Percentiles rank a stretch among this genome's conserved stretches.
Evolutionary conservation across 192 early-diverging fungal species (phyloP).

Genomic region (Coemansia sp.): DNA sequence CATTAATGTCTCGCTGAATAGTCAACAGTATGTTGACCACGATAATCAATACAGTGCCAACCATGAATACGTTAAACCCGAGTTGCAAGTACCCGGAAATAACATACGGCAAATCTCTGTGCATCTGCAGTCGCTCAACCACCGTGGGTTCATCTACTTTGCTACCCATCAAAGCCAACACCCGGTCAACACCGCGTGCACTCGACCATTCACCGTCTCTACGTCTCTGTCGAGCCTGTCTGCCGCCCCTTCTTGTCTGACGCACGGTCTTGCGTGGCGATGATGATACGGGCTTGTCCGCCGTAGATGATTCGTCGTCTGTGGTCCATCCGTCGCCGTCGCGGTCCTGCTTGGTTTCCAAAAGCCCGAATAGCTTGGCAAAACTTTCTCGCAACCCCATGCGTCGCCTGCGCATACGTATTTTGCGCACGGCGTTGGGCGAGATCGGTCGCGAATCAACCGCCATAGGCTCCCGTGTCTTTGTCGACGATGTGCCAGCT

Average conservation of each 20-base stretch:
- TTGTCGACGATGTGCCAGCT: not conserved
- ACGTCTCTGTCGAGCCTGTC: not conserved
- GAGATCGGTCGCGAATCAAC: constrained; percentile 36
- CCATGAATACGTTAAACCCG: constrained; percentile 66
- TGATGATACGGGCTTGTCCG: constrained; percentile 6
- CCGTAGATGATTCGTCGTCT: constrained; percentile 15
- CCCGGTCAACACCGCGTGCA: constrained; percentile 39
- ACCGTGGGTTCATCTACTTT: constrained; percentile 34
- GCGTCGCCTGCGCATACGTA: constrained; percentile 18
- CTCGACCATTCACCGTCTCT: constrained; percentile 1
- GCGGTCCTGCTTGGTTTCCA: constrained; percentile 2
- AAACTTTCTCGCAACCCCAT: not conserved
- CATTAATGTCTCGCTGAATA: constrained; percentile 70
- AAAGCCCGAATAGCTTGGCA: constrained; percentile 2
- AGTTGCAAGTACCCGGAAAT: constrained; percentile 69
- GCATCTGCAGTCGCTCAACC: constrained; percentile 43
- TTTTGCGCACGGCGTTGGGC: constrained; percentile 32
- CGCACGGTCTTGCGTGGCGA: not conserved
- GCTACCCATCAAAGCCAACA: constrained; percentile 45
- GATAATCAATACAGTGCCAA: constrained; percentile 60
- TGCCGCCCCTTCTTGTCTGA: not conserved
- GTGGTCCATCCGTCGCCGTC: not conserved
- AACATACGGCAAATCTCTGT: constrained; percentile 51
- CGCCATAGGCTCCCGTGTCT: constrained; percentile 6
- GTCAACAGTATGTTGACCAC: constrained; percentile 67